phyloP scores from a whole-genome alignment of 192 early-diverging fungal genomes.

The Haplosporangium gracile region DNA sequence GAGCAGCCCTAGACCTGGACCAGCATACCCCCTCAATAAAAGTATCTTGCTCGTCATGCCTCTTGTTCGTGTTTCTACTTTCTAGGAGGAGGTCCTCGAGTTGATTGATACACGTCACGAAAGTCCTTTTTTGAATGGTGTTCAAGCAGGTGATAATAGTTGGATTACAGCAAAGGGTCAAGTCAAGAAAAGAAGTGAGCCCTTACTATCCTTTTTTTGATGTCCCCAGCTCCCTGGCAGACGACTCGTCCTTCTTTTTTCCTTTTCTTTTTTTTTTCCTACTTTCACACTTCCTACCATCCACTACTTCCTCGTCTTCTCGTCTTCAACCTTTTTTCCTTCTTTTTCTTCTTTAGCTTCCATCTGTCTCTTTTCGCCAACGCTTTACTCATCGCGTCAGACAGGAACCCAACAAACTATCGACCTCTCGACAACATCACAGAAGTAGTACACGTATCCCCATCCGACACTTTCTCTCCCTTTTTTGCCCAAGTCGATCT shows the following conservation, averaged over 20 bases:
- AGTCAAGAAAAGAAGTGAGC: background rate
- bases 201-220: background rate
- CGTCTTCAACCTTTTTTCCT: background rate
- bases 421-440: background rate
- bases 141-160: too few species aligned
- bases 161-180: background rate
- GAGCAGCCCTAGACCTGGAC: background rate
- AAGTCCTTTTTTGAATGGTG: background rate
- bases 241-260: background rate
- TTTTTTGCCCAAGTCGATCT: background rate
- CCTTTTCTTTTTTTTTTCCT: slow-evolving; percentile 3
- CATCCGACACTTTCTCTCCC: background rate
- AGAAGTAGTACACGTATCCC: background rate
- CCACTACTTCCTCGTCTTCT: background rate
- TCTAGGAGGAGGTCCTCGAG: background rate
- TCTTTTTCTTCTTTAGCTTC: background rate
- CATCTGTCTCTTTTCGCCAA: background rate
- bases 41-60: background rate
- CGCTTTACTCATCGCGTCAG: background rate
- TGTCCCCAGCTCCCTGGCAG: too few species aligned
- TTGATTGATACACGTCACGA: background rate
- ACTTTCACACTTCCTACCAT: background rate
- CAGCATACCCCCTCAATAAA: background rate
- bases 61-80: background rate
- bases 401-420: background rate